Evolutionary conservation across 106 monocot genomes (phyloP), one percentile per base, ranked within the genome.

Genomic region (Ottelia alismoides): DNA sequence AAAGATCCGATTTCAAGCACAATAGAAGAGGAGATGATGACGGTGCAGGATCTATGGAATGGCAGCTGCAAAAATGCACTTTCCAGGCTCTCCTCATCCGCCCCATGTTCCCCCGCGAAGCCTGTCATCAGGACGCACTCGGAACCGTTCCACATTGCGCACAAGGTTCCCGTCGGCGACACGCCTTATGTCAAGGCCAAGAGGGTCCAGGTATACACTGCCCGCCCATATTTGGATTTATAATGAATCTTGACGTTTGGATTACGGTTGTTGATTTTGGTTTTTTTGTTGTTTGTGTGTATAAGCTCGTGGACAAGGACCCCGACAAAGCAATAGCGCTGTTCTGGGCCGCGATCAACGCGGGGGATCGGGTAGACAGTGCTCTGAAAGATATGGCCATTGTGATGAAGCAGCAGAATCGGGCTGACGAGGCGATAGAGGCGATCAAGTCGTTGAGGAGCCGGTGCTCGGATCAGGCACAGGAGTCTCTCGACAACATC

Each of bases 371-470:
- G 9, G 88, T 94, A 0, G 93, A 94, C 30, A 88, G 88, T 52
- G 93, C 93, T 14, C 63, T 94, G 23, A 94, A 94, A 55, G 88
- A 94, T 75, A 94, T 94, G 88, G 93, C 93, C 27, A 84, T 94
- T 24, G 94, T 94, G 30, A 94, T 94, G 94, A 94, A 94, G 75
- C 94, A 94, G 61, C 78, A 88, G 74, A 88, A 96, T 50, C 63
- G 94, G 11, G 78, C 94, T 3, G 94, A 96, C 59, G 94, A 96
- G 59, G 94, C 94, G 22, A 82, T 96, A 25, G 88, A 96, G 30
- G 94, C 94, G 14, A 88, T 96, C 69, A 88, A 74, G 58, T 88
- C 88, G 25, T 55, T 96, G 55, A 62, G 94, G 40, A 46, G 29
- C 57, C 72, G 81, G 40, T 96, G 94, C 63, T 78, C 94, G 6